Evolutionary conservation across 2,329 filamentous ascomycete genomes (phyloP), one percentile per base, ranked within the genome.

Genomic region (Beauveria asiatica): DNA sequence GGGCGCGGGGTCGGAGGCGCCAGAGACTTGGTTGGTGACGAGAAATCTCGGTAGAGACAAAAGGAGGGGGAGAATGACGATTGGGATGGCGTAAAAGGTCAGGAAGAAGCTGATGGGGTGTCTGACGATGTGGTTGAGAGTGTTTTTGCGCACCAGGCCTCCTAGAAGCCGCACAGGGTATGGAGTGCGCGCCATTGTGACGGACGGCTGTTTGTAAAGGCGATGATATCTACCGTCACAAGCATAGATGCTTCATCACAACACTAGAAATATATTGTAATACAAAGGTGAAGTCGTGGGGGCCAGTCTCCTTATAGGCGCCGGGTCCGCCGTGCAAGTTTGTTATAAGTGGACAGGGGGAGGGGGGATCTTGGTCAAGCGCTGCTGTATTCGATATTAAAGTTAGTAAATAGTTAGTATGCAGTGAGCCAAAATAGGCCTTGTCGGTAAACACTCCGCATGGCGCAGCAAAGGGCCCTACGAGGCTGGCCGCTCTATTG

Each of bases 61-160:
- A 8, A 70, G 65, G 19, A 72, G 48, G 27, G 65, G 65, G 37
- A 72, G 67, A 30, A 72, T 63, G 17, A 65, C 57, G 27, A 73
- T 65, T 0, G 72, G 71, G 1, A 68, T 56, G 25, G 63, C 64
- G 17, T 67, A 68, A 17, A 64, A 63, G 41, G 62, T 65, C 5
- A 71, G 39, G n/a, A 68, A 39, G 44, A 67, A 69, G 39, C 66
- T 62, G 16, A 67, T 17, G 51, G 65, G 66, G 19, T 64, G 64
- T 23, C 66, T 50, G 45, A 64, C 58, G 46, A 66, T 62, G 10
- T 65, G 61, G 21, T 67, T 55, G 56, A 66, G 51, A 8, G 67
- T 60, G 46, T 67, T 69, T 63, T 70, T 70, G 45, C 58, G 62
- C 17, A 58, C 61, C 9, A 67, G 55, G 10, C 65, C 65, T 25